Evolutionary conservation across 441 rosid species (phyloP).

Genomic region (Syzygium malaccense): DNA sequence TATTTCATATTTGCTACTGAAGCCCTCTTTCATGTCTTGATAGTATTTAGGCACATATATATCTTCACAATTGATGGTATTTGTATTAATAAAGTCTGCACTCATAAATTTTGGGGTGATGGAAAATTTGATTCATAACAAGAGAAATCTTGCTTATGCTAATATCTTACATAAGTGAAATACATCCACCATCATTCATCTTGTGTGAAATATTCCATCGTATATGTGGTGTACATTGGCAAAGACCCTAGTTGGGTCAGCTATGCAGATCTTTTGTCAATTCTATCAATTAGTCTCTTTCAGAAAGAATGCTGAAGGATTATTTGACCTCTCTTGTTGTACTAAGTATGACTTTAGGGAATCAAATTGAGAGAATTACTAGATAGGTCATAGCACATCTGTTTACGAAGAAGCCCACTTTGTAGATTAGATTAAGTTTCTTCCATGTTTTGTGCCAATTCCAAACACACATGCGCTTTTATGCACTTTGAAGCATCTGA

Average conservation of each 20-base stretch:
- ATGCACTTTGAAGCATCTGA: not conserved
- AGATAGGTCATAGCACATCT: not conserved
- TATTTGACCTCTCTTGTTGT: not conserved
- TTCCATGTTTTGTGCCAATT: not conserved
- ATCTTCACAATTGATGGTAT: not conserved
- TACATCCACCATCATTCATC: not conserved
- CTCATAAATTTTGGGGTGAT: not conserved
- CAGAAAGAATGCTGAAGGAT: not conserved
- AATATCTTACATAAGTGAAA: not conserved
- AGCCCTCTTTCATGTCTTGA: not conserved
- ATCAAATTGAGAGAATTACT: not conserved
- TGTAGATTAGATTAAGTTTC: not conserved
- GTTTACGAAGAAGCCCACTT: not conserved
- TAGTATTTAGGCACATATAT: not conserved
- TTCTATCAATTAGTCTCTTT: not conserved
- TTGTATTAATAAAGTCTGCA: not conserved
- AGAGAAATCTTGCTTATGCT: not conserved
- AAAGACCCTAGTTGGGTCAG: not conserved
- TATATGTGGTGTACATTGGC: not conserved
- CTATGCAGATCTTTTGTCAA: not conserved
- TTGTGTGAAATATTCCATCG: not conserved
- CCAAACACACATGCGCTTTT: not conserved
- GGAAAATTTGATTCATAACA: not conserved
- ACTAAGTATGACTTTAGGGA: not conserved
- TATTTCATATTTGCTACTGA: not conserved